A percentile compares a stretch with the other conserved stretches of the same genome.
These are phyloP conservation scores for Urochloa ruziziensis DNA, from an alignment of 176 grass and related monocot species.

Conservation along the genomic window DNA sequence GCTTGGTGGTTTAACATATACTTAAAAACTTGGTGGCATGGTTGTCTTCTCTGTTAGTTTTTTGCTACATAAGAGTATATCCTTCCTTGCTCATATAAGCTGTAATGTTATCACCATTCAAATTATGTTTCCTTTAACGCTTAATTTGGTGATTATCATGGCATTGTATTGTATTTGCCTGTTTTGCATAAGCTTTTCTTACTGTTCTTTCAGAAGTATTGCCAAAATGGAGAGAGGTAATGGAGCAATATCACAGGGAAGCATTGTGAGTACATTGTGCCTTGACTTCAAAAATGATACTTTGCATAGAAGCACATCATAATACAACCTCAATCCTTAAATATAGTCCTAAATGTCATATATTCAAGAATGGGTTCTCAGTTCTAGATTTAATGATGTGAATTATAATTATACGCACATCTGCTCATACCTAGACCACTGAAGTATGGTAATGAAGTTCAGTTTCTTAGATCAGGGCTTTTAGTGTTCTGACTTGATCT, in stretches of 20 bases:
- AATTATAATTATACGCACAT: not conserved
- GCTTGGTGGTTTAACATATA: not conserved
- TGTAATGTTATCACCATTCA: not conserved
- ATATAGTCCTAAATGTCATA: no score
- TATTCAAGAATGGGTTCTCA: not conserved
- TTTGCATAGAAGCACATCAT: not conserved
- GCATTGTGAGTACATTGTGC: constrained; percentile 66
- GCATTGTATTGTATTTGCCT: constrained; percentile 18
- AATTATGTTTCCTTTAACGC: not conserved
- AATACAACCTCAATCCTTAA: not conserved
- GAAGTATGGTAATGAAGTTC: not conserved
- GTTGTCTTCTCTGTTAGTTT: not conserved
- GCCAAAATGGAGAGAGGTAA: constrained; percentile 72
- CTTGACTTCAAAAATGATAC: constrained; percentile 1
- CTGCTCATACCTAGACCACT: not conserved
- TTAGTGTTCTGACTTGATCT: not conserved
- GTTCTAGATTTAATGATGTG: constrained; percentile 19
- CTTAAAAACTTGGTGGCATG: not conserved
- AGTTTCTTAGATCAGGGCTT: not conserved
- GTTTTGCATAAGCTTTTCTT: constrained; percentile 1
- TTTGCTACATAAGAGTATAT: not conserved
- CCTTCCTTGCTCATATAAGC: not conserved
- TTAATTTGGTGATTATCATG: not conserved
- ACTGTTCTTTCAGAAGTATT: constrained; percentile 59
- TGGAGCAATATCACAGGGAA: constrained; percentile 88